phyloP scores from a whole-genome alignment of 768 basidiomycete genomes.

The Hericium erinaceus region DNA sequence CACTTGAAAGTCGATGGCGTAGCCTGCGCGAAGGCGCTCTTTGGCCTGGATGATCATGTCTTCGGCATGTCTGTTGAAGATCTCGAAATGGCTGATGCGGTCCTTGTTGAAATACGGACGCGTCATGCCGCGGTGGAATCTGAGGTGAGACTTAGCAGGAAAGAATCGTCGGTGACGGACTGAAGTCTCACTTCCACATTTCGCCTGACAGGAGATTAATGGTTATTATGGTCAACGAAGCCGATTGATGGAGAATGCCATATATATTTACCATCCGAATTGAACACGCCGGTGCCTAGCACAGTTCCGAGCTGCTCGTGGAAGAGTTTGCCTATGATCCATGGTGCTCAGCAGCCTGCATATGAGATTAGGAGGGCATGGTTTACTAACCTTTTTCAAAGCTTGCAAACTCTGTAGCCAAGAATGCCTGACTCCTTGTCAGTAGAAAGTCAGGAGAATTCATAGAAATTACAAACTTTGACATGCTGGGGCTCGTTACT shows the following conservation, averaged over 20 bases:
- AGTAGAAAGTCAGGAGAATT: neutral
- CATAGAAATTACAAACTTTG: neutral
- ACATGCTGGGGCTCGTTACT: neutral
- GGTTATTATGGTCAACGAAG: neutral
- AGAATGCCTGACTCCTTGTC: neutral
- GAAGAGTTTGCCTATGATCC: conserved; percentile 16
- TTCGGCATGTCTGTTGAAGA: conserved; percentile 49
- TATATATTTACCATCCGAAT: conserved; percentile 35
- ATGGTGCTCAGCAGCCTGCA: neutral
- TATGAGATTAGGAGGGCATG: neutral
- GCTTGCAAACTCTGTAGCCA: neutral
- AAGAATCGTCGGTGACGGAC: neutral
- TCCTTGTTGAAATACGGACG: conserved; percentile 58
- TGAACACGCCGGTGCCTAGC: conserved; percentile 53
- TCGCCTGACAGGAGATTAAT: neutral
- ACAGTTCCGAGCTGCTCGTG: conserved; percentile 22
- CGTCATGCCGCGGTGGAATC: conserved; percentile 56
- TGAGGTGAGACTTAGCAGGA: conserved; percentile 9
- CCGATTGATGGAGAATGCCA: too few relatives aligned
- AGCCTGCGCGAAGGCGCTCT: conserved; percentile 36
- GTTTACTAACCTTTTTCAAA: neutral
- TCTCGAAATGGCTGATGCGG: conserved; percentile 48
- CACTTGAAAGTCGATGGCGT: conserved; percentile 48
- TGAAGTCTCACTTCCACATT: neutral
- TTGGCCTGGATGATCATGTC: conserved; percentile 34